Percentiles rank a stretch among this genome's conserved stretches.
phyloP scores from a whole-genome alignment of 306 rosid genomes.

The Prunus campanulata region DNA sequence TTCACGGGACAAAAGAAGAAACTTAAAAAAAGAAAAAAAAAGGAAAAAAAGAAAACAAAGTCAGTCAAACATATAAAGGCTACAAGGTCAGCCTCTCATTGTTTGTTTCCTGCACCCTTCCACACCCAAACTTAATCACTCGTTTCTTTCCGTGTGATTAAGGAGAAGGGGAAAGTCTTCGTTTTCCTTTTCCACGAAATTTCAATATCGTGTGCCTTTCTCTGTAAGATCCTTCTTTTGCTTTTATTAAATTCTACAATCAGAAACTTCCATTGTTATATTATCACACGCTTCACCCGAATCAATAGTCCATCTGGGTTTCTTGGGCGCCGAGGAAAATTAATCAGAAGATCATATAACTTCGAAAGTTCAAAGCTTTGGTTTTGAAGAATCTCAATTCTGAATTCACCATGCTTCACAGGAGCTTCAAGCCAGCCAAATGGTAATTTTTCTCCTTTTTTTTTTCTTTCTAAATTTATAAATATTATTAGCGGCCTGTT shows the following conservation, averaged over 20 bases:
- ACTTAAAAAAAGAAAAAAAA: no score
- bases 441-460: conserved; percentile 28
- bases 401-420: conserved; percentile 36
- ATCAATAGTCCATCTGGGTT: background rate
- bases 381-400: conserved; percentile 17
- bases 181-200: conserved; percentile 14
- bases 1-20: no score
- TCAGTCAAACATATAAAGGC: background rate
- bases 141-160: background rate
- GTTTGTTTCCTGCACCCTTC: background rate
- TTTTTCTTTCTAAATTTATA: background rate
- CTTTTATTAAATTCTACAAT: background rate
- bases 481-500: conserved; percentile 7
- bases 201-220: background rate
- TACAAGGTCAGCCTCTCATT: background rate
- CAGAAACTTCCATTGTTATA: background rate
- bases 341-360: background rate
- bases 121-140: background rate
- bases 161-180: background rate
- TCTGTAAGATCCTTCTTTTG: background rate
- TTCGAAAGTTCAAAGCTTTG: background rate
- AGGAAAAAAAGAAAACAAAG: background rate
- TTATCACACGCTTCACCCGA: background rate
- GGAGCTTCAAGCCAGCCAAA: conserved; percentile 55
- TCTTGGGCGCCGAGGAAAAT: background rate